Percentiles rank a stretch among this genome's conserved stretches.
Conservation (phyloP, 352 stramenopile species). For the Phytophthora multivora region DNA sequence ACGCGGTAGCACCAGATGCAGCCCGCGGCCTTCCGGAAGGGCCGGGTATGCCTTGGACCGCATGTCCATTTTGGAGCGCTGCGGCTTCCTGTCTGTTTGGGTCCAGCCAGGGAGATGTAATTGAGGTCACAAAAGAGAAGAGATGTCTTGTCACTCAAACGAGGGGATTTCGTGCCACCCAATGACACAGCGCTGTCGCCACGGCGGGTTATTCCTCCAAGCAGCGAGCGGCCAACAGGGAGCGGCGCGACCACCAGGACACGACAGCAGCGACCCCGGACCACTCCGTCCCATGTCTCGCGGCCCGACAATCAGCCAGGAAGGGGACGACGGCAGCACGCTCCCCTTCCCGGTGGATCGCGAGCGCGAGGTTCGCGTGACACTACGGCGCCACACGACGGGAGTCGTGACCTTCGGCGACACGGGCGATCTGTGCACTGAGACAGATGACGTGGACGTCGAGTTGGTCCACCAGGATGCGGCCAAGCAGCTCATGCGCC, state of each 20-base stretch:
- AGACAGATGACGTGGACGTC: conserved; percentile 84
- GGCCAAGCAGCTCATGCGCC: conserved; percentile 73
- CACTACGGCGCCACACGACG: conserved; percentile 77
- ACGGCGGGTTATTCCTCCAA: conserved; percentile 9
- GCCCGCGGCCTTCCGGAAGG: conserved; percentile 43
- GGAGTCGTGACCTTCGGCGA: conserved; percentile 84
- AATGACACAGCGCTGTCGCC: conserved; percentile 10
- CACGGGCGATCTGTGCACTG: conserved; percentile 71
- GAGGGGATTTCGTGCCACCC: conserved; percentile 13
- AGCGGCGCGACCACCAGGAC: conserved; percentile 14
- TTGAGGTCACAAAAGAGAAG: background rate
- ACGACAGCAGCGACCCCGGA: background rate
- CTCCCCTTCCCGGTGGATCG: conserved; percentile 19
- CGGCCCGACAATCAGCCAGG: conserved; percentile 30
- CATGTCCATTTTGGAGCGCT: conserved; percentile 46
- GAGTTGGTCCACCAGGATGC: conserved; percentile 70
- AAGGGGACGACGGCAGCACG: conserved; percentile 11
- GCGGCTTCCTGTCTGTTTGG: background rate
- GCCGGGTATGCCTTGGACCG: conserved; percentile 68
- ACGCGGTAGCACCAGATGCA: conserved; percentile 59
- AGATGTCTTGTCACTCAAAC: conserved; percentile 8
- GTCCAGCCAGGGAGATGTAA: conserved; percentile 3
- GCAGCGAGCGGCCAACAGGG: conserved; percentile 1
- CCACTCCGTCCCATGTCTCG: conserved; percentile 26
- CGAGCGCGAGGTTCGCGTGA: conserved; percentile 46